These are phyloP conservation scores for Fusarium lateritium DNA, from an alignment of 2,329 filamentous ascomycete genomes.

Conservation along the genomic window DNA sequence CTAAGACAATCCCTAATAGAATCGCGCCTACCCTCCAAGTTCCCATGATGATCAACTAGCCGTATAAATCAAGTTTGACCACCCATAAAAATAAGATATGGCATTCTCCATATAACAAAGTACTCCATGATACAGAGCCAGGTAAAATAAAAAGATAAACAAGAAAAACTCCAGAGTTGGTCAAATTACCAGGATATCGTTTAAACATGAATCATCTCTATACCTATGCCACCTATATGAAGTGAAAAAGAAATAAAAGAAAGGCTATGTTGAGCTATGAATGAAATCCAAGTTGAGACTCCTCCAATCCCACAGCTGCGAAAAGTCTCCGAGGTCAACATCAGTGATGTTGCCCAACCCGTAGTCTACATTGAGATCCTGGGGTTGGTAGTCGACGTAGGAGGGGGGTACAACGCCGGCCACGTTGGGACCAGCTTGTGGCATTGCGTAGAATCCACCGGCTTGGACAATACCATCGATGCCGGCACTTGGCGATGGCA, in stretches of 20 bases:
- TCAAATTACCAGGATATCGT: slow-evolving; percentile 11
- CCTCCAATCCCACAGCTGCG: slow-evolving; percentile 45
- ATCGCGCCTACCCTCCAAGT: neutral
- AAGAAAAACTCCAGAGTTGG: neutral
- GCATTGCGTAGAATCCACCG: slow-evolving; percentile 22
- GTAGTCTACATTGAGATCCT: slow-evolving; percentile 27
- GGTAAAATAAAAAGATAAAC: neutral
- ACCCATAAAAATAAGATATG: neutral
- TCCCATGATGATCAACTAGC: neutral
- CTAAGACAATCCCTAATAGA: neutral
- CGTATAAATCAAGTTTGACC: neutral
- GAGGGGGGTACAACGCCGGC: slow-evolving; percentile 22
- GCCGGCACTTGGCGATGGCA: slow-evolving; percentile 34
- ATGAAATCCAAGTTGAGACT: slow-evolving; percentile 47
- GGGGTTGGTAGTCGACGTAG: slow-evolving; percentile 30
- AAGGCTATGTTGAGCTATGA: slow-evolving; percentile 31
- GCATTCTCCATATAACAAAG: neutral
- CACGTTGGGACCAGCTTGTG: slow-evolving; percentile 13
- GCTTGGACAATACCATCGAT: slow-evolving; percentile 34
- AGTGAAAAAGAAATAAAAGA: neutral
- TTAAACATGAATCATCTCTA: slow-evolving; percentile 26
- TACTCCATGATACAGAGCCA: neutral
- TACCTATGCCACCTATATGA: slow-evolving; percentile 18
- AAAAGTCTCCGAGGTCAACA: slow-evolving; percentile 43
- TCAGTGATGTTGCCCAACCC: slow-evolving; percentile 41